Percentiles rank a stretch among this genome's conserved stretches.
Evolutionary conservation across 768 basidiomycete genomes (phyloP).

Genomic region (Tylopilus balloui): DNA sequence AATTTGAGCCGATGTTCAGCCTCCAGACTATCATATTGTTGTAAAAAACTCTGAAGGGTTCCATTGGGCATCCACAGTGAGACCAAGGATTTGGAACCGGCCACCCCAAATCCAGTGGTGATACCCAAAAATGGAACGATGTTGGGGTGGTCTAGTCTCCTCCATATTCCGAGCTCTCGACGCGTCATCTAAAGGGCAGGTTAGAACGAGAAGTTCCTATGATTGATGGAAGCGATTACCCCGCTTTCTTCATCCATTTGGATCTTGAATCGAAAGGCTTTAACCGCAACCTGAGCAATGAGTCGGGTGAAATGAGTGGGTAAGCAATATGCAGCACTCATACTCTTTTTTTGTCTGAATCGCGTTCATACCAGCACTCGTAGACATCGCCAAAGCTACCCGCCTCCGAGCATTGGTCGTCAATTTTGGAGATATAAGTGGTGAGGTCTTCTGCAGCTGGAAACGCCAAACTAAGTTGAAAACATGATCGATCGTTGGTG

Average conservation of each 20-base stretch:
- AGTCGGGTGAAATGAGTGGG: too few species aligned
- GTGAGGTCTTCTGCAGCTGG: not conserved
- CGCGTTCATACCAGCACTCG: not conserved
- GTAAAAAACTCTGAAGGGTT: not conserved
- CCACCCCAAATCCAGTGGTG: not conserved
- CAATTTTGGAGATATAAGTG: not conserved
- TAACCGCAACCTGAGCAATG: not conserved
- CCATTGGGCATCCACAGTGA: constrained; percentile 30
- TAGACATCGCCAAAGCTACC: not conserved
- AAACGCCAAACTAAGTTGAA: too few species aligned
- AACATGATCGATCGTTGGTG: not conserved
- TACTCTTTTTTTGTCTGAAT: not conserved
- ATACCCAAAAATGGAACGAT: constrained; percentile 1
- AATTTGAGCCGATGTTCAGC: not conserved
- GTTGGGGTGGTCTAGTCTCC: not conserved
- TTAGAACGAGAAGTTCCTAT: not conserved
- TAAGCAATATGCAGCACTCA: not conserved
- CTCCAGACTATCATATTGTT: not conserved
- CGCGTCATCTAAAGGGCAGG: not conserved
- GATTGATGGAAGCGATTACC: not conserved
- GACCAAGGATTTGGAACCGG: constrained; percentile 15
- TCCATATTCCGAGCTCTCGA: constrained; percentile 5
- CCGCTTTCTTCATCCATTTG: not conserved
- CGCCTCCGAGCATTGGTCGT: not conserved
- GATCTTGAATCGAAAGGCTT: not conserved